Percentiles rank a stretch among this genome's conserved stretches.
Conservation (phyloP, 2,329 filamentous ascomycete genomes). For the Sclerotinia subarctica region DNA sequence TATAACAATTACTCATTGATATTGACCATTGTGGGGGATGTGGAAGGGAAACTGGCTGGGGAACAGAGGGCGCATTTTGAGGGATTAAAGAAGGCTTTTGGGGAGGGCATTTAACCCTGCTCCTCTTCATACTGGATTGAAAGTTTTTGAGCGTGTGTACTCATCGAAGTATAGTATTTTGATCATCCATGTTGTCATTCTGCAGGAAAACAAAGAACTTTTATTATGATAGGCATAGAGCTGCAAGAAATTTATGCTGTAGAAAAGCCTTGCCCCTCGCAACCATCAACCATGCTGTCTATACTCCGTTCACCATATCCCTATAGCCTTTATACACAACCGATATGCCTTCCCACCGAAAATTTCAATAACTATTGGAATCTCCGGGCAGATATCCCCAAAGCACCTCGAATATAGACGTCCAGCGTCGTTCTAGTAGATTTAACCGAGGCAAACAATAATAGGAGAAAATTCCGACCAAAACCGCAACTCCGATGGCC, state of each 20-base stretch:
- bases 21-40: conserved; percentile 84
- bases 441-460: background rate
- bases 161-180: background rate
- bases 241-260: background rate
- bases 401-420: conserved; percentile 27
- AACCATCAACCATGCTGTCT: background rate
- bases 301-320: background rate
- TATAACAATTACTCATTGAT: conserved; percentile 96
- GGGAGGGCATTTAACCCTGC: conserved; percentile 41
- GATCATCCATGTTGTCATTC: background rate
- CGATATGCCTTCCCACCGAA: background rate
- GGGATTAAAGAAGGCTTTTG: conserved; percentile 57
- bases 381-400: conserved; percentile 29
- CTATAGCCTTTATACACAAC: background rate
- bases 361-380: background rate
- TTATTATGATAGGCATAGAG: conserved; percentile 7
- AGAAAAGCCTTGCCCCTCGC: background rate
- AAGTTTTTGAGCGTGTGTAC: conserved; percentile 14
- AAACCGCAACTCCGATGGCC: conserved; percentile 60
- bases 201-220: conserved; percentile 2
- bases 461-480: conserved; percentile 62
- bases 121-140: background rate
- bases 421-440: background rate
- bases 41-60: conserved; percentile 65
- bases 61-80: conserved; percentile 78